Conservation (phyloP, 495 filamentous ascomycete genomes). For the Annulohypoxylon nitens region DNA sequence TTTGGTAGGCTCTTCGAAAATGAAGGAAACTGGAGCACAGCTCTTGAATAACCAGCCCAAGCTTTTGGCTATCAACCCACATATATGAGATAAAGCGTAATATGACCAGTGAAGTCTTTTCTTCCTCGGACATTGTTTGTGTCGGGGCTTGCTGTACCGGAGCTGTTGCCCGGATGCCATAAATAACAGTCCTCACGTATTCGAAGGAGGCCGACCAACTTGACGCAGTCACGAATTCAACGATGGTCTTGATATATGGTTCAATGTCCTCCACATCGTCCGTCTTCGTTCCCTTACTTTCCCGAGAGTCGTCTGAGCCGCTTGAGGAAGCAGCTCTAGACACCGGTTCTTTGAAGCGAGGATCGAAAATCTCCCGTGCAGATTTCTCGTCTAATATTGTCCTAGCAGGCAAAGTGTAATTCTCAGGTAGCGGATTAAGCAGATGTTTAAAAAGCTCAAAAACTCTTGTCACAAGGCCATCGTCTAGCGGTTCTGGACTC, state of each 20-base stretch:
- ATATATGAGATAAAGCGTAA: conserved; percentile 69
- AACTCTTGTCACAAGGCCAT: conserved; percentile 55
- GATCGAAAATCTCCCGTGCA: conserved; percentile 49
- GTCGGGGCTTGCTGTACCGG: conserved; percentile 55
- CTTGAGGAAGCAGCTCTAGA: conserved; percentile 48
- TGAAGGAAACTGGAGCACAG: conserved; percentile 73
- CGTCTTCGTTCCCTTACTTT: conserved; percentile 42
- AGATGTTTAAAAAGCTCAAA: conserved; percentile 61
- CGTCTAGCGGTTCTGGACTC: conserved; percentile 54
- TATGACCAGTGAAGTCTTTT: conserved; percentile 62
- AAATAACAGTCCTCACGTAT: conserved; percentile 63
- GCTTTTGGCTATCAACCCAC: conserved; percentile 71
- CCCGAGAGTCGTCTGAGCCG: conserved; percentile 59
- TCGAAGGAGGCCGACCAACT: conserved; percentile 70
- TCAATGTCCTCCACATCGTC: conserved; percentile 58
- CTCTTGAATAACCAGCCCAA: conserved; percentile 70
- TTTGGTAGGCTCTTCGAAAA: conserved; percentile 71
- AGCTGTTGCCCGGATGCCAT: conserved; percentile 60
- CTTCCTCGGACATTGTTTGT: conserved; percentile 63
- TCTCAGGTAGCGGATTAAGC: conserved; percentile 63
- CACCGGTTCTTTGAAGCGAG: conserved; percentile 52
- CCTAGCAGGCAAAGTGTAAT: conserved; percentile 60
- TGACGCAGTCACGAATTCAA: conserved; percentile 71
- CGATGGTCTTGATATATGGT: conserved; percentile 61
- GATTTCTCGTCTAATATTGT: conserved; percentile 60